phyloP scores from a whole-genome alignment of 768 basidiomycete species.

The Guyanaporus albipodus region DNA sequence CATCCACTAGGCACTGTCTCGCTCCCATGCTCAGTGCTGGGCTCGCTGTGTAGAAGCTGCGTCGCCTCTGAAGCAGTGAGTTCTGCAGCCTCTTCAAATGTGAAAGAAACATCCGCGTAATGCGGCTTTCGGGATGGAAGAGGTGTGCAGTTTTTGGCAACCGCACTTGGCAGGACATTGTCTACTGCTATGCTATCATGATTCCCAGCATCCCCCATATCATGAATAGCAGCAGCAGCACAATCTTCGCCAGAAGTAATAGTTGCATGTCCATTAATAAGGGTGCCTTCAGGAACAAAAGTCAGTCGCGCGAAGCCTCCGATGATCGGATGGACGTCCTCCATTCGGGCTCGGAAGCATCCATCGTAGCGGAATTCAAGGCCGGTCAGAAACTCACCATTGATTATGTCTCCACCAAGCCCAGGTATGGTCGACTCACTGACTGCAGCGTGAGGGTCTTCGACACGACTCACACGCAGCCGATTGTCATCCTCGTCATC shows the following conservation, averaged over 20 bases:
- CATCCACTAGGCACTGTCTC: constrained; percentile 14
- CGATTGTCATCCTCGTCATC: constrained; percentile 45
- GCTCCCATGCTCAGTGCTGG: constrained; percentile 17
- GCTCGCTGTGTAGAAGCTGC: constrained; percentile 15
- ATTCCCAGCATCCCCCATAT: constrained; percentile 11
- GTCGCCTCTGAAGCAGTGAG: constrained; percentile 18
- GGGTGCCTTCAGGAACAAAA: constrained; percentile 38
- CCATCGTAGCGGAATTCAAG: constrained; percentile 38
- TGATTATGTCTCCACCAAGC: constrained; percentile 33
- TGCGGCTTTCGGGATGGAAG: constrained; percentile 18
- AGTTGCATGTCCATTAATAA: constrained; percentile 36
- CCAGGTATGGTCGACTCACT: constrained; percentile 31
- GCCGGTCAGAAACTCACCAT: constrained; percentile 51
- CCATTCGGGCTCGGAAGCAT: constrained; percentile 38
- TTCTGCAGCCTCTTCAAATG: constrained; percentile 18
- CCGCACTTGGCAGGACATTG: constrained; percentile 22
- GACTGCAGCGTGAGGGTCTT: constrained; percentile 37
- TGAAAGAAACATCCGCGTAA: constrained; percentile 19
- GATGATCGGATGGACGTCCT: constrained; percentile 38
- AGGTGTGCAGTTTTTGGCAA: constrained; percentile 11
- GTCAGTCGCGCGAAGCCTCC: constrained; percentile 58
- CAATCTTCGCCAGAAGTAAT: constrained; percentile 30
- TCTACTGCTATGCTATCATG: constrained; percentile 16
- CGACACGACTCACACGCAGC: constrained; percentile 40
- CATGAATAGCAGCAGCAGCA: constrained; percentile 13